Evolutionary conservation across 108 stramenopile species (phyloP).

Genomic region (Schizochytrium sp.): DNA sequence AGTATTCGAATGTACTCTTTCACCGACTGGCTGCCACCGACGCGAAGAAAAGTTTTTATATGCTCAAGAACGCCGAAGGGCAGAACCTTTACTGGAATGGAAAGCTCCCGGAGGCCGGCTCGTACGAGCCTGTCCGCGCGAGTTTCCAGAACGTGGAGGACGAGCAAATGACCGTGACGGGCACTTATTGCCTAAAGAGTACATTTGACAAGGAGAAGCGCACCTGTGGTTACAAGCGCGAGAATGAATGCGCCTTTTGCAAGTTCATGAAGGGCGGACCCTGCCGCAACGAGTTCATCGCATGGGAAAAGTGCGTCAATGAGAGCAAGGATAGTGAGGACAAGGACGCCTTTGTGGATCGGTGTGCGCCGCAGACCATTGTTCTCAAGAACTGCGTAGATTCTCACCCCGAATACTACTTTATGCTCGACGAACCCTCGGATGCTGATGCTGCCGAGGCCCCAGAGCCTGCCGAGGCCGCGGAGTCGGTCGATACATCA

Average conservation of each 20-base stretch:
- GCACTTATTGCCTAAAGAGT: constrained; percentile 10
- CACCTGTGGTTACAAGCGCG: not conserved
- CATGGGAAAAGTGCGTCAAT: constrained; percentile 6
- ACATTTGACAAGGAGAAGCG: not conserved
- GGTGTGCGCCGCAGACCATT: not conserved
- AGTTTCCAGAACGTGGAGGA: constrained; percentile 7
- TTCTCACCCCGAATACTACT: constrained; percentile 5
- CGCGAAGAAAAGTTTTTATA: not conserved
- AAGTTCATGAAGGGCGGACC: constrained; percentile 16
- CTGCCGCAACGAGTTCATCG: not conserved
- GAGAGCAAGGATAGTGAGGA: not conserved
- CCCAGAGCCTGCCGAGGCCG: too few relatives aligned
- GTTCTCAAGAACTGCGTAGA: constrained; percentile 16
- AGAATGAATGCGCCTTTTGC: constrained; percentile 1
- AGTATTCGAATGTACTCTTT: not conserved
- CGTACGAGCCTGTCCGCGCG: not conserved
- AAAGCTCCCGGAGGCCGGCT: not conserved
- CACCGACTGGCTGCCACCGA: not conserved
- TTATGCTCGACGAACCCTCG: not conserved
- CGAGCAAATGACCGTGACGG: not conserved
- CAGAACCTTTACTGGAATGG: not conserved
- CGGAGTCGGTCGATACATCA: too few relatives aligned
- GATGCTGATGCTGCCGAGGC: too few relatives aligned
- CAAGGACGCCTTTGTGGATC: not conserved
- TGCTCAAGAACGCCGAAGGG: not conserved